Percentiles rank a stretch among this genome's conserved stretches.
These are phyloP conservation scores for Entelexis paramagnoliae DNA, from an alignment of 1,139 yeast genomes.

Conservation along the genomic window DNA sequence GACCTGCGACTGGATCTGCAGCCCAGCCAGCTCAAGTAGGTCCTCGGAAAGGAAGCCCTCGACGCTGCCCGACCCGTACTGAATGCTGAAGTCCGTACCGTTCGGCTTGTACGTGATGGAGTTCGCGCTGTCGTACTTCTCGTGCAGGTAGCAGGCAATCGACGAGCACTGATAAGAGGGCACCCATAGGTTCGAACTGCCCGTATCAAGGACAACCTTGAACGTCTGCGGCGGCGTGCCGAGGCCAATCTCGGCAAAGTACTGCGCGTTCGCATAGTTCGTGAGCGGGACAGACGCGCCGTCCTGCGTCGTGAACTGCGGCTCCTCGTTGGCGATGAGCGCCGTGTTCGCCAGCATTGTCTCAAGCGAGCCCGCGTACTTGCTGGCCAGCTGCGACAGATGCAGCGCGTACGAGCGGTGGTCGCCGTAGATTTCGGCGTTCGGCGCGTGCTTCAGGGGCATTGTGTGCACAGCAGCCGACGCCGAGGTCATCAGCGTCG, in stretches of 20 bases:
- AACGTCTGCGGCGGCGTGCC: constrained; percentile 92
- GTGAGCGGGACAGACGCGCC: constrained; percentile 60
- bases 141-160: constrained; percentile 87
- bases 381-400: constrained; percentile 22
- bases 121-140: constrained; percentile 72
- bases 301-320: constrained; percentile 24
- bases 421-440: constrained; percentile 20
- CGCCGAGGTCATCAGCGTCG: constrained; percentile 39
- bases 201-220: constrained; percentile 74
- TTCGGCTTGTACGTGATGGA: constrained; percentile 76
- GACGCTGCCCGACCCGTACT: constrained; percentile 85
- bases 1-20: constrained; percentile 74
- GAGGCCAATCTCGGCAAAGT: constrained; percentile 74
- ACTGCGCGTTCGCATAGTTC: constrained; percentile 90
- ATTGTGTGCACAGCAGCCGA: constrained; percentile 32
- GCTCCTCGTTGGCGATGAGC: constrained; percentile 11
- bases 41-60: constrained; percentile 89
- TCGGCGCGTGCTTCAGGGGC: constrained; percentile 18
- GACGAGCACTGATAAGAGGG: constrained; percentile 84
- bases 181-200: constrained; percentile 94
- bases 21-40: constrained; percentile 66
- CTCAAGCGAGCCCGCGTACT: constrained; percentile 22
- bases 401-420: constrained; percentile 22
- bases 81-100: constrained; percentile 74
- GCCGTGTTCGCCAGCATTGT: constrained; percentile 13